These are phyloP conservation scores for Dendrothele bispora DNA, from an alignment of 768 basidiomycete genomes.

Conservation along the genomic window DNA sequence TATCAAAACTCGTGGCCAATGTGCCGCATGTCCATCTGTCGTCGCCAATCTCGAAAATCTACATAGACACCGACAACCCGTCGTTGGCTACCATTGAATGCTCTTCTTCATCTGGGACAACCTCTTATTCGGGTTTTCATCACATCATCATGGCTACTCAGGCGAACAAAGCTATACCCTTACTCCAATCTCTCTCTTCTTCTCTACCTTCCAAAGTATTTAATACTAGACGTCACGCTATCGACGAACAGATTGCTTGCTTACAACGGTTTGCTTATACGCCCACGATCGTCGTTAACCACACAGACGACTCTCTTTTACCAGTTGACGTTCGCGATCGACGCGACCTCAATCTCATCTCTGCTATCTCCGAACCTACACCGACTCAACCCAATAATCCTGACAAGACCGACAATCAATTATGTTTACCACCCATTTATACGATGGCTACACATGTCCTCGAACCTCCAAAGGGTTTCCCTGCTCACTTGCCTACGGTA, in stretches of 20 bases:
- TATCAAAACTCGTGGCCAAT: constrained; percentile 44
- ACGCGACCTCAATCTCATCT: constrained; percentile 67
- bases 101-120: constrained; percentile 23
- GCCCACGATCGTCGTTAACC: constrained; percentile 64
- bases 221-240: constrained; percentile 24
- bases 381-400: background rate
- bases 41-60: constrained; percentile 47
- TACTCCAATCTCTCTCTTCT: constrained; percentile 48
- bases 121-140: constrained; percentile 49
- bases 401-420: constrained; percentile 10
- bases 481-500: constrained; percentile 34
- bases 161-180: constrained; percentile 57
- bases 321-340: constrained; percentile 50
- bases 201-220: constrained; percentile 30
- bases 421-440: constrained; percentile 46
- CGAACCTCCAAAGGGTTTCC: constrained; percentile 33
- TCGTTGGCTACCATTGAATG: constrained; percentile 39
- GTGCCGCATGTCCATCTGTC: constrained; percentile 55
- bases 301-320: constrained; percentile 60
- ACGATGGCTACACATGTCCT: constrained; percentile 76
- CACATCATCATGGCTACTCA: constrained; percentile 76
- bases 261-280: constrained; percentile 56
- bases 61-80: constrained; percentile 33
- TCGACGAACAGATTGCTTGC: constrained; percentile 45
- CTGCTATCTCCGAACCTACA: background rate